These are phyloP conservation scores for Penicillium sp. DNA, from an alignment of 2,329 filamentous ascomycete species.

Conservation along the genomic window DNA sequence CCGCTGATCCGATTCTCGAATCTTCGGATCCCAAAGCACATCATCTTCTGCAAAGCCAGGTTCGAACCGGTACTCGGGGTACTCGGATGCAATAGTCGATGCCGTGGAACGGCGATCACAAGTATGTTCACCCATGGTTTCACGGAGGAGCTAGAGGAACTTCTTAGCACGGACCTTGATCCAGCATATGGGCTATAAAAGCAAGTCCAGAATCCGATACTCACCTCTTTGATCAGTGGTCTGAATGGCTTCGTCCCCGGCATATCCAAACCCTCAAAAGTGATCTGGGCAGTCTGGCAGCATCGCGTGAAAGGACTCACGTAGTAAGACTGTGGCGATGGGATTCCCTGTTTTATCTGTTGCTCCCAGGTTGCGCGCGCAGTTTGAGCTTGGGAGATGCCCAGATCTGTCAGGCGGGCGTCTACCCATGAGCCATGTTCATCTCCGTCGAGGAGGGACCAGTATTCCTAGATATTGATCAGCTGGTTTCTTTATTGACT, in stretches of 20 bases:
- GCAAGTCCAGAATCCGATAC: not conserved
- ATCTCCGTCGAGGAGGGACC: conserved; percentile 55
- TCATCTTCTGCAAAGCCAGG: conserved; percentile 51
- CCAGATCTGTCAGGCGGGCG: conserved; percentile 51
- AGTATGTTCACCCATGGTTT: conserved; percentile 56
- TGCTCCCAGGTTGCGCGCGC: conserved; percentile 45
- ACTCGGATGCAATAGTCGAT: conserved; percentile 45
- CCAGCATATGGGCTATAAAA: not conserved
- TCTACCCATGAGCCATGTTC: conserved; percentile 52
- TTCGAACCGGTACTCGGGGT: conserved; percentile 50
- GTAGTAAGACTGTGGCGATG: conserved; percentile 52
- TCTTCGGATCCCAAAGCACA: conserved; percentile 46
- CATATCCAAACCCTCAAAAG: conserved; percentile 47
- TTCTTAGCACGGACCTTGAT: not conserved
- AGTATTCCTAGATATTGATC: conserved; percentile 45
- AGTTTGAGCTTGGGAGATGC: conserved; percentile 47
- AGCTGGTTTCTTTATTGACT: not conserved
- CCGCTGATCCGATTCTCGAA: conserved; percentile 46
- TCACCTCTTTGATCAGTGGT: conserved; percentile 53
- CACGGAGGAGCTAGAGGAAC: conserved; percentile 44
- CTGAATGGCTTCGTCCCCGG: conserved; percentile 45
- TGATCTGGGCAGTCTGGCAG: conserved; percentile 51
- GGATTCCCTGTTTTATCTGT: conserved; percentile 46
- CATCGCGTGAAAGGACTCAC: conserved; percentile 55
- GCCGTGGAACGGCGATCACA: conserved; percentile 53